These are phyloP conservation scores for Coemansia sp. DNA, from an alignment of 192 early-diverging fungal species.

Conservation along the genomic window DNA sequence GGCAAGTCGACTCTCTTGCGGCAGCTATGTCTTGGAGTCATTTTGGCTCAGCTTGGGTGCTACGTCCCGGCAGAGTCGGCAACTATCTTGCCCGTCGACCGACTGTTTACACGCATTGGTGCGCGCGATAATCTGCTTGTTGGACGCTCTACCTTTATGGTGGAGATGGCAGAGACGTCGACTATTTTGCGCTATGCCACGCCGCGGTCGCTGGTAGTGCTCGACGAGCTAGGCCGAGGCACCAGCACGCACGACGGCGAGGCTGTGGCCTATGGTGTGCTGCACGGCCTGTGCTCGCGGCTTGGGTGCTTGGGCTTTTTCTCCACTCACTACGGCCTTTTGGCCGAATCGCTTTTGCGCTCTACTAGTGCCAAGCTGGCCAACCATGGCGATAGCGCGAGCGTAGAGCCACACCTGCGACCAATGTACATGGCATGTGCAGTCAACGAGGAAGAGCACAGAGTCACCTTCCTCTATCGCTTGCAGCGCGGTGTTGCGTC, in stretches of 20 bases:
- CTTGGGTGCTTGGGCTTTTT: slow-evolving; percentile 91
- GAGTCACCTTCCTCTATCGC: slow-evolving; percentile 97
- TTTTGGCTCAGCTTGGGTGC: slow-evolving; percentile 95
- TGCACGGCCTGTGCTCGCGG: slow-evolving; percentile 81
- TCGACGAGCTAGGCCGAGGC: slow-evolving; percentile 98
- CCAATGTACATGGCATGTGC: slow-evolving; percentile 90
- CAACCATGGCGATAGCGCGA: background rate
- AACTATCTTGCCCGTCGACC: slow-evolving; percentile 79
- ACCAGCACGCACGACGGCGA: slow-evolving; percentile 97
- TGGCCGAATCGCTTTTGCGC: slow-evolving; percentile 82
- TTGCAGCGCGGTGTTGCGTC: slow-evolving; percentile 82
- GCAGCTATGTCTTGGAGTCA: slow-evolving; percentile 92
- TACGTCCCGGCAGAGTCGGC: slow-evolving; percentile 87
- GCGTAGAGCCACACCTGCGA: slow-evolving; percentile 67
- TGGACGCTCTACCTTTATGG: slow-evolving; percentile 97
- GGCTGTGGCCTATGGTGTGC: slow-evolving; percentile 91
- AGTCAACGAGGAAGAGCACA: slow-evolving; percentile 76
- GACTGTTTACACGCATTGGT: slow-evolving; percentile 97
- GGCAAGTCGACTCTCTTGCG: slow-evolving; percentile 97
- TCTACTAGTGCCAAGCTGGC: background rate
- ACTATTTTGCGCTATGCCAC: slow-evolving; percentile 92
- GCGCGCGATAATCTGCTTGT: slow-evolving; percentile 96
- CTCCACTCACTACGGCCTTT: slow-evolving; percentile 93
- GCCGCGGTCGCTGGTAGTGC: slow-evolving; percentile 85
- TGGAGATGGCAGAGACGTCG: slow-evolving; percentile 92